Percentiles rank a stretch among this genome's conserved stretches.
phyloP scores from a whole-genome alignment of 495 filamentous ascomycete species.

The Clohesyomyces aquaticus region DNA sequence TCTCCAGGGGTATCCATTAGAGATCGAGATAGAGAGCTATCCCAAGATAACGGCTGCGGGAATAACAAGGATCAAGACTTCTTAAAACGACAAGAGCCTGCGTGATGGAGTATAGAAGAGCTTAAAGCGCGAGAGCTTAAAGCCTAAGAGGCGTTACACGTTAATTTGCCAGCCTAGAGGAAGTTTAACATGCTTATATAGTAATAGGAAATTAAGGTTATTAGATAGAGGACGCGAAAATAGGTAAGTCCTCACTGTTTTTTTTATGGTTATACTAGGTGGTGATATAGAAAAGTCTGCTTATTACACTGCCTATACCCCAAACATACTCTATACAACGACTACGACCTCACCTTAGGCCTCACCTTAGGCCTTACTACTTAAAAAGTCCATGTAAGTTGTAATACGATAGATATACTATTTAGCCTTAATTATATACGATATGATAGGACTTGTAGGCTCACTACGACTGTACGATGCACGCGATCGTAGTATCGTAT shows the following conservation, averaged over 20 bases:
- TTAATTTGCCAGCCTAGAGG: not conserved
- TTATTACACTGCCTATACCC: not conserved
- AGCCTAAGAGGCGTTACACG: not conserved
- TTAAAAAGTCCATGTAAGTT: not conserved
- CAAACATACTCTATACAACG: not conserved
- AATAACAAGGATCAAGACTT: not conserved
- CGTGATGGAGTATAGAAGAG: not conserved
- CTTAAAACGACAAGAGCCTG: not conserved
- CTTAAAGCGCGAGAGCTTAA: not conserved
- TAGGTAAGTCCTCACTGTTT: not conserved
- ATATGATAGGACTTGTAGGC: not conserved
- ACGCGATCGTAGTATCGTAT: not conserved
- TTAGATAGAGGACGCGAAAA: not conserved
- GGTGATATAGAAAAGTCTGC: not conserved
- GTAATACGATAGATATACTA: not conserved
- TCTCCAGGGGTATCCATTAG: not conserved
- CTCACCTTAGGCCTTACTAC: not conserved
- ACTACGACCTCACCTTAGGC: not conserved
- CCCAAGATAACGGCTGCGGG: not conserved
- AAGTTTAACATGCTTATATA: slow-evolving; percentile 1
- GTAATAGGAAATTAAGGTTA: not conserved
- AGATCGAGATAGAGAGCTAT: not conserved
- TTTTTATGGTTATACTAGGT: not conserved
- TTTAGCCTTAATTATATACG: not conserved
- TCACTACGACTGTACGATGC: not conserved